These are phyloP conservation scores for Aspergillus glaucus DNA, from an alignment of 2,329 filamentous ascomycete genomes.

Conservation along the genomic window DNA sequence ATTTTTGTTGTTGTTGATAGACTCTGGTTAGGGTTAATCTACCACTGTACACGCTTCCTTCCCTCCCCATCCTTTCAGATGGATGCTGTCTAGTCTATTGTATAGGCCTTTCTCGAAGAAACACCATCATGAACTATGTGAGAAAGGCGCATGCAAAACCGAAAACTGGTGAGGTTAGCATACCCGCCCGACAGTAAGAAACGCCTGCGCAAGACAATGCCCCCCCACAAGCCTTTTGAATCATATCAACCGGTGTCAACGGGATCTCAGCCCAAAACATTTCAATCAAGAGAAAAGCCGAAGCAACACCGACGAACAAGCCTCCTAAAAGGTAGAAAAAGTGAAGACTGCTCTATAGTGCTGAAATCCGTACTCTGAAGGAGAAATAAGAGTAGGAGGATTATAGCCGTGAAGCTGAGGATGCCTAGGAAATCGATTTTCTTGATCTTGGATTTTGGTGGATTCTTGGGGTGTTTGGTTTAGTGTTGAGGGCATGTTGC, in stretches of 20 bases:
- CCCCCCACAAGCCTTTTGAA: not conserved
- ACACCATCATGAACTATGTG: too few relatives aligned
- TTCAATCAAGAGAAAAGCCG: not conserved
- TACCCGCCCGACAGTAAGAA: not conserved
- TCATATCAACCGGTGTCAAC: not conserved
- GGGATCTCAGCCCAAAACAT: not conserved
- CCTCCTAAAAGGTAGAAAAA: not conserved
- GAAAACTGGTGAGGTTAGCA: too few relatives aligned
- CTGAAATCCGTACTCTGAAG: not conserved
- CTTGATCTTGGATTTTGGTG: not conserved
- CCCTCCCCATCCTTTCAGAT: too few relatives aligned
- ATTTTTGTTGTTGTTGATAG: too few relatives aligned
- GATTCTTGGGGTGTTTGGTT: not conserved
- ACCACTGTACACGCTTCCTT: too few relatives aligned
- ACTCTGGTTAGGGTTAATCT: too few relatives aligned
- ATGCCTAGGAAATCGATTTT: not conserved
- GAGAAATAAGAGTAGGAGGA: not conserved
- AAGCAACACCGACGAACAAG: not conserved
- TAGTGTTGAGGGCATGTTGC: not conserved
- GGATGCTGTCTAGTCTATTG: too few relatives aligned
- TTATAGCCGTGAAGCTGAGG: not conserved
- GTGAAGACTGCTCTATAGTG: not conserved
- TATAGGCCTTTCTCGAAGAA: too few relatives aligned
- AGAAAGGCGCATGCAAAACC: too few relatives aligned
- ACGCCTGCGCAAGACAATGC: not conserved